Evolutionary conservation across 192 early-diverging fungal genomes (phyloP).

Genomic region (Allomyces arbusculus): DNA sequence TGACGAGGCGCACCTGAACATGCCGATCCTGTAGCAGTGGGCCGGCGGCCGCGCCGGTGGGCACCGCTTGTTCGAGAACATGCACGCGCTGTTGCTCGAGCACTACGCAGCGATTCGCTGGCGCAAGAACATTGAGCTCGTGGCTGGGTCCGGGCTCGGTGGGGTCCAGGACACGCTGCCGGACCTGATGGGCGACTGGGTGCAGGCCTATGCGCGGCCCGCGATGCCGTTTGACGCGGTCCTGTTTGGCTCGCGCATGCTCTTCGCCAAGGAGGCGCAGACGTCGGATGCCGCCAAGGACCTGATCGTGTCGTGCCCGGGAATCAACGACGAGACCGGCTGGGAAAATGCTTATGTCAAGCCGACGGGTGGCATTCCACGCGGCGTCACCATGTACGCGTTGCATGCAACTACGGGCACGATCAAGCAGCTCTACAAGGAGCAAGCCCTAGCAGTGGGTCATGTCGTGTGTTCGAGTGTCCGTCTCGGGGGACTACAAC

Average conservation of each 20-base stretch:
- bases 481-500: conserved; percentile 75
- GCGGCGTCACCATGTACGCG: conserved; percentile 39
- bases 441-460: not conserved
- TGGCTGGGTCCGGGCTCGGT: conserved; percentile 84
- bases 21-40: conserved; percentile 85
- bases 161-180: conserved; percentile 64
- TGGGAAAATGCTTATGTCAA: conserved; percentile 73
- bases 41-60: conserved; percentile 90
- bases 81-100: conserved; percentile 73
- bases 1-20: conserved; percentile 54
- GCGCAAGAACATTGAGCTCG: conserved; percentile 55
- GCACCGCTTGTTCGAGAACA: conserved; percentile 90
- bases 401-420: conserved; percentile 50
- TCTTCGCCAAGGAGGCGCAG: conserved; percentile 75
- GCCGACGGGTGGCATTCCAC: conserved; percentile 53
- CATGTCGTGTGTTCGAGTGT: not conserved
- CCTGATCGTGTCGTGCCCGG: conserved; percentile 64
- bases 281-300: conserved; percentile 64
- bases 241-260: conserved; percentile 76
- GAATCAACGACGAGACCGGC: conserved; percentile 48
- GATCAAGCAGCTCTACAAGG: not conserved
- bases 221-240: conserved; percentile 94
- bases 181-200: conserved; percentile 75
- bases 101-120: conserved; percentile 62
- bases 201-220: conserved; percentile 45